Base-by-base conservation (phyloP, 495 filamentous ascomycete species). In the Daldinia caldariorum region DNA sequence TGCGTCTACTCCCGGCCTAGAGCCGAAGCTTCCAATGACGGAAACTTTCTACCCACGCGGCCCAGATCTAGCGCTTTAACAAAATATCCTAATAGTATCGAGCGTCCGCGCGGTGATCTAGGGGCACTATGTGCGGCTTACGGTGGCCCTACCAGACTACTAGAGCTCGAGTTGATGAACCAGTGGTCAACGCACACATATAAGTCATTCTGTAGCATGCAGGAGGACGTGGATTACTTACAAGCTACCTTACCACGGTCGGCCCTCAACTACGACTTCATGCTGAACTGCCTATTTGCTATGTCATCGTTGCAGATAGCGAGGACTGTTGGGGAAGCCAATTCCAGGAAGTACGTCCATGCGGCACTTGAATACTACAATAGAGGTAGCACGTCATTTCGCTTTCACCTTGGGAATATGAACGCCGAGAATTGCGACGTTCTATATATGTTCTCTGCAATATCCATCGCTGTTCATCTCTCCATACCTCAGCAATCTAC, bases 121-220 rank as follows among this genome's bases (percentile, higher is more conserved):
- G 62, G 68, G 13, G n/a, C 61, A 45, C 13, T 75, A 43, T 72
- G 73, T 43, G 70, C 61, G 1, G 57, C 70, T 10, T 72, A 72
- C n/a, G 70, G 70, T 1, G 70, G 70, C 0, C 70, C 70, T 10
- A 38, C 26, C 6, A 56, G 78, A 32, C 55, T 77, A 16, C 59
- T 80, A 14, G 78, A 80, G 66, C 68, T 80, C 5, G 78, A 80
- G 51, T 37, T 80, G 43, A 79, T 80, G 78, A 72, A 79, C 39
- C 74, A 66, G 16, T 80, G 78, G 78, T 78, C 77, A 37, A 76
- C 72, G 1, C 66, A 29, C 8, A 78, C 78, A 13, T 80, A 78
- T 45, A 73, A 70, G n/a, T 63, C 72, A 39, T 71, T 79, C 67
- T 75, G 66, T 56, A 58, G 71, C 57, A 71, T 74, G 35, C 73